A percentile compares a stretch with the other conserved stretches of the same genome.
Evolutionary conservation across 768 basidiomycete species (phyloP).

Genomic region (Termitomyces sp.): DNA sequence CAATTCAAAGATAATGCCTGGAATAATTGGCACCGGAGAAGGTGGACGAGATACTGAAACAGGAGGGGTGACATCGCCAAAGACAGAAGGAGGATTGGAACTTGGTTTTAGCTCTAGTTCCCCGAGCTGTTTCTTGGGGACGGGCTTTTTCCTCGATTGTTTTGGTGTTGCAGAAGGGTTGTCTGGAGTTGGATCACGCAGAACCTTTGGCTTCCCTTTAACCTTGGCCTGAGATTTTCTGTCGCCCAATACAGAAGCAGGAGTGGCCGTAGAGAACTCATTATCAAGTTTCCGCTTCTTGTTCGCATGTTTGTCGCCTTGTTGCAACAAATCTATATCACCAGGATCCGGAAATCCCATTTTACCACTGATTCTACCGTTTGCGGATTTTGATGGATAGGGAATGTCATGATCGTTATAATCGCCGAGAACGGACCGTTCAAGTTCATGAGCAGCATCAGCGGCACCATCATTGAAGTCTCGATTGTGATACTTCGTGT

Average conservation of each 20-base stretch:
- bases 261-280: slow-evolving; percentile 29
- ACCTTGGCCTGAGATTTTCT: slow-evolving; percentile 32
- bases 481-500: slow-evolving; percentile 21
- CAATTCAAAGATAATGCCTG: slow-evolving; percentile 65
- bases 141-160: slow-evolving; percentile 47
- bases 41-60: slow-evolving; percentile 56
- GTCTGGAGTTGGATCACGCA: slow-evolving; percentile 56
- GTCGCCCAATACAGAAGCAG: slow-evolving; percentile 18
- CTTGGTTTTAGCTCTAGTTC: slow-evolving; percentile 47
- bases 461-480: slow-evolving; percentile 37
- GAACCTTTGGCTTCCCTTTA: slow-evolving; percentile 48
- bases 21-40: slow-evolving; percentile 56
- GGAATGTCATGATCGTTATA: slow-evolving; percentile 12
- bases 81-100: slow-evolving; percentile 49
- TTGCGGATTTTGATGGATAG: slow-evolving; percentile 29
- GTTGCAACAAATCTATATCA: slow-evolving; percentile 43
- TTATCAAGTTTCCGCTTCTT: slow-evolving; percentile 64
- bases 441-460: slow-evolving; percentile 53
- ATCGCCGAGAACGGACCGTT: slow-evolving; percentile 48
- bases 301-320: slow-evolving; percentile 30
- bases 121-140: slow-evolving; percentile 54
- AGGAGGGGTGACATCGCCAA: slow-evolving; percentile 65
- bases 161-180: slow-evolving; percentile 50
- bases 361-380: slow-evolving; percentile 43
- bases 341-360: slow-evolving; percentile 51